Conservation (phyloP, 805 yeast genomes). For the Metschnikowia lochheadii region DNA sequence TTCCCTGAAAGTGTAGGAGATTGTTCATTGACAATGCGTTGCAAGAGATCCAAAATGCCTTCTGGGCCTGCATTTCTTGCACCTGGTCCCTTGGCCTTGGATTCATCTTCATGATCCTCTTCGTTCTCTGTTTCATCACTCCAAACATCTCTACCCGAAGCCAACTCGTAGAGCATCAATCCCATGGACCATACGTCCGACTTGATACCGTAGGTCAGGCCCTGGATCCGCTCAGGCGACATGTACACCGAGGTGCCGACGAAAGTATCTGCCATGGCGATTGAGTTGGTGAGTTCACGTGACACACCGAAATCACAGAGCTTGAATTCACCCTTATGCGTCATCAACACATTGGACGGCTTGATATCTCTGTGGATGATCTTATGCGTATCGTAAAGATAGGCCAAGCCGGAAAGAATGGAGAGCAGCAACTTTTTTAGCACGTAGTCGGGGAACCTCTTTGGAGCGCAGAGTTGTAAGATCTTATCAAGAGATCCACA, state of each 20-base stretch:
- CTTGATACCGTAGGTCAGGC: conserved; percentile 87
- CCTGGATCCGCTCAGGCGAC: conserved; percentile 96
- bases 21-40: conserved; percentile 88
- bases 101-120: conserved; percentile 7
- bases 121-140: conserved; percentile 44
- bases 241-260: conserved; percentile 97
- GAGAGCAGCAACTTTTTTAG: conserved; percentile 71
- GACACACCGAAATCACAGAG: conserved; percentile 97
- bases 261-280: conserved; percentile 85
- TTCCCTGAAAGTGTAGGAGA: conserved; percentile 62
- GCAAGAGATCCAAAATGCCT: conserved; percentile 85
- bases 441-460: conserved; percentile 53
- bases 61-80: conserved; percentile 49
- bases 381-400: conserved; percentile 75
- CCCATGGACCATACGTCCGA: conserved; percentile 98
- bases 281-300: conserved; percentile 84
- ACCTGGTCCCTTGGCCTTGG: conserved; percentile 13
- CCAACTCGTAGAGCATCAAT: conserved; percentile 80
- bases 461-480: conserved; percentile 43
- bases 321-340: conserved; percentile 81
- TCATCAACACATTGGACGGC: conserved; percentile 88
- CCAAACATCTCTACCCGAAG: conserved; percentile 81
- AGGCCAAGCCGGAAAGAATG: conserved; percentile 75
- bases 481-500: conserved; percentile 89
- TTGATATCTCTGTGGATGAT: conserved; percentile 95